A percentile compares a stretch with the other conserved stretches of the same genome.
phyloP scores from a whole-genome alignment of 2,329 filamentous ascomycete genomes.

The Didymosphaeria variabile region DNA sequence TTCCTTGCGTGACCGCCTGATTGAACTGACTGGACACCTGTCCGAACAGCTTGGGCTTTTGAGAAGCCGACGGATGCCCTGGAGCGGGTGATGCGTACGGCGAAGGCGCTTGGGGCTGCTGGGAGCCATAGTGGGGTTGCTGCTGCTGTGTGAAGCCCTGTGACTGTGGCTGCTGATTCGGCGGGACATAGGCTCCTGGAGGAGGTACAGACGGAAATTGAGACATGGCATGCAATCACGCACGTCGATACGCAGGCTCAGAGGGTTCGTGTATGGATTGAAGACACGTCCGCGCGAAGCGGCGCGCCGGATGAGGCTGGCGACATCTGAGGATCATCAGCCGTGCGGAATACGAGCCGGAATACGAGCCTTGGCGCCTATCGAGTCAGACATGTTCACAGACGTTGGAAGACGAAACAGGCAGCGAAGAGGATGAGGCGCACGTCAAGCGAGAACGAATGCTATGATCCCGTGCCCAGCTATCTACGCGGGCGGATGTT shows the following conservation, averaged over 20 bases:
- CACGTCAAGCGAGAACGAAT: background rate
- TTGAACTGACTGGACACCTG: constrained; percentile 48
- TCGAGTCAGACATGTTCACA: background rate
- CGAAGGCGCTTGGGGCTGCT: constrained; percentile 24
- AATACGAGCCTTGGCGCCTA: constrained; percentile 16
- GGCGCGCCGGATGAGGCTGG: constrained; percentile 10
- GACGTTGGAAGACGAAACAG: background rate
- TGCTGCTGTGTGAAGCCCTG: constrained; percentile 31
- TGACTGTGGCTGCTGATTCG: constrained; percentile 26
- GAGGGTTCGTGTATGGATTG: background rate
- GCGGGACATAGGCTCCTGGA: constrained; percentile 39
- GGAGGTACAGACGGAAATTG: constrained; percentile 43
- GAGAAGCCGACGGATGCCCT: constrained; percentile 20
- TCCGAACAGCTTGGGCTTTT: constrained; percentile 36
- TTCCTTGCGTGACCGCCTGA: constrained; percentile 47
- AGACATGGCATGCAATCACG: constrained; percentile 33
- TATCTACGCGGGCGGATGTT: background rate
- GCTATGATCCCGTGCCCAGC: background rate
- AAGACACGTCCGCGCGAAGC: constrained; percentile 2
- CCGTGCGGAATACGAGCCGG: constrained; percentile 14
- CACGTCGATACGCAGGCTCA: background rate
- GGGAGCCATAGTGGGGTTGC: constrained; percentile 28
- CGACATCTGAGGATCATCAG: constrained; percentile 10
- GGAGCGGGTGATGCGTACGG: constrained; percentile 30
- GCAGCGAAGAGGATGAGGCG: background rate